phyloP scores from a whole-genome alignment of 2,329 filamentous ascomycete genomes.

The Ceratocystis papillata region DNA sequence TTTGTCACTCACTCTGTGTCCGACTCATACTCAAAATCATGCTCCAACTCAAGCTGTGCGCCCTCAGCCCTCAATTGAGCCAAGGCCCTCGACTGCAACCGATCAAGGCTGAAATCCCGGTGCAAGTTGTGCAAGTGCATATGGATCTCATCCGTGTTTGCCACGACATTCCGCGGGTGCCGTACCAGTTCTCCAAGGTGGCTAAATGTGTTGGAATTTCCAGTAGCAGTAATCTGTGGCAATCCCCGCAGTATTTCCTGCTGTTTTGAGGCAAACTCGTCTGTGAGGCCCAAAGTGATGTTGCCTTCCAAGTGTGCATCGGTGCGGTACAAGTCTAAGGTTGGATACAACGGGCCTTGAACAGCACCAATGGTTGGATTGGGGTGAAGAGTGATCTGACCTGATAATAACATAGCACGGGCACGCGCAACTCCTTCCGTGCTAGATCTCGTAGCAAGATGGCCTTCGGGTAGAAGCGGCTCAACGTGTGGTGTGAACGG shows the following conservation, averaged over 20 bases:
- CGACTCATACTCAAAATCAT: constrained; percentile 27
- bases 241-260: background rate
- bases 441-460: background rate
- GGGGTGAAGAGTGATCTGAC: constrained; percentile 35
- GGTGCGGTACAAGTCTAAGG: constrained; percentile 37
- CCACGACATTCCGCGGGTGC: background rate
- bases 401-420: constrained; percentile 33
- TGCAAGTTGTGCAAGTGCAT: constrained; percentile 29
- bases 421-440: constrained; percentile 27
- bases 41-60: constrained; percentile 28
- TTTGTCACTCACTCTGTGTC: constrained; percentile 27
- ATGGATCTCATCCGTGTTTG: background rate
- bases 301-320: constrained; percentile 41
- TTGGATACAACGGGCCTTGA: constrained; percentile 44
- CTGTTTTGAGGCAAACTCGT: constrained; percentile 13
- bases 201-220: background rate
- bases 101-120: constrained; percentile 30
- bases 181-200: background rate
- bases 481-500: constrained; percentile 43
- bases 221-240: background rate
- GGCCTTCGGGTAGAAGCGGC: constrained; percentile 33
- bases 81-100: constrained; percentile 26
- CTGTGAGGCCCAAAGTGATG: constrained; percentile 27
- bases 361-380: constrained; percentile 44
- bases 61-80: constrained; percentile 26